Conservation (phyloP, 75 land plant species). For the Larix kaempferi region DNA sequence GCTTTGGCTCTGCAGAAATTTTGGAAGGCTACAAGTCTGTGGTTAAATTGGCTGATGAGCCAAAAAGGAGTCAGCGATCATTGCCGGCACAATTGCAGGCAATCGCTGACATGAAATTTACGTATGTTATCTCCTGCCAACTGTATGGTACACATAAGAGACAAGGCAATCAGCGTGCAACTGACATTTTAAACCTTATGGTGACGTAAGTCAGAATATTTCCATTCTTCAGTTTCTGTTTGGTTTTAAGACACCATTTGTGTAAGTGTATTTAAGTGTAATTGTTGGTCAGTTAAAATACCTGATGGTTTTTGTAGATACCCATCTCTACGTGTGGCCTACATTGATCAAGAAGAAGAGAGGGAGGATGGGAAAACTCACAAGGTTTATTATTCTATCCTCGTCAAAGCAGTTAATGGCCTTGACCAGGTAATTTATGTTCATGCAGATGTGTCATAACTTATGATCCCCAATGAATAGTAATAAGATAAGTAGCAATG, state of each 20-base stretch:
- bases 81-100: slow-evolving; percentile 78
- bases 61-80: slow-evolving; percentile 82
- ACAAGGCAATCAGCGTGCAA: slow-evolving; percentile 72
- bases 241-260: not conserved
- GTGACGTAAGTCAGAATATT: slow-evolving; percentile 55
- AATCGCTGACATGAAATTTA: slow-evolving; percentile 96
- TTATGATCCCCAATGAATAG: not conserved
- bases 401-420: slow-evolving; percentile 62
- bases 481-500: no score
- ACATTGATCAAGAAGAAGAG: slow-evolving; percentile 47
- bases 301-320: slow-evolving; percentile 40
- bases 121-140: slow-evolving; percentile 97
- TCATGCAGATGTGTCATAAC: not conserved
- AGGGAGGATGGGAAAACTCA: not conserved
- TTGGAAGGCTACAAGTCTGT: slow-evolving; percentile 79
- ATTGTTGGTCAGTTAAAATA: not conserved
- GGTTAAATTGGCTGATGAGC: slow-evolving; percentile 48
- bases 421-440: slow-evolving; percentile 47
- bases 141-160: slow-evolving; percentile 91
- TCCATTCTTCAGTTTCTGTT: not conserved
- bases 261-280: not conserved
- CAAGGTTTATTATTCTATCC: slow-evolving; percentile 58
- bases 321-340: slow-evolving; percentile 88
- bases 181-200: slow-evolving; percentile 94
- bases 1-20: slow-evolving; percentile 50